Evolutionary conservation across 2,329 filamentous ascomycete genomes (phyloP), one percentile per base, ranked within the genome.

Genomic region (Leptographium galeiforme): DNA sequence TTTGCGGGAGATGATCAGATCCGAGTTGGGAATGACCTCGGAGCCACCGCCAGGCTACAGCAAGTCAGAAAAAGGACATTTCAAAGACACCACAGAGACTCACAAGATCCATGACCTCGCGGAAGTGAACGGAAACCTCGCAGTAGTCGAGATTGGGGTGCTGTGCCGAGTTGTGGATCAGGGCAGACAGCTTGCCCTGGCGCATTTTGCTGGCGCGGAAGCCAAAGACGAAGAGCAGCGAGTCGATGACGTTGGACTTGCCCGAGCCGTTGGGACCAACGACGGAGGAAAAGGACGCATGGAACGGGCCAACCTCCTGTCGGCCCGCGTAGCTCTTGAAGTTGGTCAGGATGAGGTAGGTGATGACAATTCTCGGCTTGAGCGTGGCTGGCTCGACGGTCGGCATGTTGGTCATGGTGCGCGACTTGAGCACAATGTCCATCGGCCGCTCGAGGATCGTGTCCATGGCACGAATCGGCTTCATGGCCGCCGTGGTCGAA

Each of bases 181-280:
- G 73, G 5, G 93, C 93, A 1, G 93, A 98, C 48, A 98, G 89
- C 71, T 98, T 98, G 63, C 93, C 93, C 68, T 98, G 93, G 63
- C 93, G 81, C 93, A 98, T 98, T 71, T 98, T 98, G 75, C 91
- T 97, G 44, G 93, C 93, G 56, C 93, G 84, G 72, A 98, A 98
- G 52, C 94, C 93, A 65, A 98, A 98, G n/a, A 98, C 93, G 63
- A 98, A 98, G 1, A 98, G 79, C 33, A 98, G 73, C 2, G 93
- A 96, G 69, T 98, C 93, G 64, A 98, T 98, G 57, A 98, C 94
- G 62, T 98, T 98, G 25, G 93, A 97, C 67, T 98, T 98, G 55
- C 93, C 93, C 11, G 93, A 98, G 57, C 93, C 93, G 66, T 98
- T 98, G 50, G 94, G 93, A 0, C 93, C 94, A 11, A 98, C 93